Conservation (phyloP, 139 green algal genomes). For the Mychonastes homosphaera region DNA sequence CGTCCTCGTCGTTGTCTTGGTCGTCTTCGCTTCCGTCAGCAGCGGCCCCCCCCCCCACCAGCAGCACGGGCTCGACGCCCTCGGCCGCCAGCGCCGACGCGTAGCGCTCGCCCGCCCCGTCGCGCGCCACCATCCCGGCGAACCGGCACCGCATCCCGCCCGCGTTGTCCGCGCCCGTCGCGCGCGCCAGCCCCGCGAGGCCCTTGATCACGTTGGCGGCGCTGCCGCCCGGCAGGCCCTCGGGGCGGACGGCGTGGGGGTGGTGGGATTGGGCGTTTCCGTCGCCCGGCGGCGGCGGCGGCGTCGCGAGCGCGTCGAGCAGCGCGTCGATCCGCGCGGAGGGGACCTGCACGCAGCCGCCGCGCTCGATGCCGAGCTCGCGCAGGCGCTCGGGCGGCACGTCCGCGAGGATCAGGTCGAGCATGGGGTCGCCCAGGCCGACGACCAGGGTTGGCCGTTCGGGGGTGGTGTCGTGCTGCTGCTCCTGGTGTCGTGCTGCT, state of each 20-base stretch:
- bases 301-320: background rate
- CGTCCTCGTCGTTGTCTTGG: background rate
- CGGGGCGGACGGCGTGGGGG: background rate
- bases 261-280: background rate
- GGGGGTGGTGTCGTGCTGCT: too few species aligned
- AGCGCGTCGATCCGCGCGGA: background rate
- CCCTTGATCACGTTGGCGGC: conserved; percentile 70
- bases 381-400: conserved; percentile 28
- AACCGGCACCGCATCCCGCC: conserved; percentile 24
- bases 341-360: conserved; percentile 33
- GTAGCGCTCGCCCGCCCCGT: conserved; percentile 46
- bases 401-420: conserved; percentile 40
- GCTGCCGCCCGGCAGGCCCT: conserved; percentile 54
- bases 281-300: too few species aligned
- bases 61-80: conserved; percentile 43
- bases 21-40: too few species aligned
- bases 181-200: conserved; percentile 27
- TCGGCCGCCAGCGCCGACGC: conserved; percentile 27
- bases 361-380: conserved; percentile 22
- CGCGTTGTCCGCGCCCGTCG: too few species aligned
- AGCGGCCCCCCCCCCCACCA: too few species aligned
- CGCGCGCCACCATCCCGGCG: conserved; percentile 59
- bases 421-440: conserved; percentile 35
- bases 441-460: conserved; percentile 6
- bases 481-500: too few species aligned